Percentiles rank a stretch among this genome's conserved stretches.
Conservation (phyloP, 345 rosid species). For the Corchorus olitorius region DNA sequence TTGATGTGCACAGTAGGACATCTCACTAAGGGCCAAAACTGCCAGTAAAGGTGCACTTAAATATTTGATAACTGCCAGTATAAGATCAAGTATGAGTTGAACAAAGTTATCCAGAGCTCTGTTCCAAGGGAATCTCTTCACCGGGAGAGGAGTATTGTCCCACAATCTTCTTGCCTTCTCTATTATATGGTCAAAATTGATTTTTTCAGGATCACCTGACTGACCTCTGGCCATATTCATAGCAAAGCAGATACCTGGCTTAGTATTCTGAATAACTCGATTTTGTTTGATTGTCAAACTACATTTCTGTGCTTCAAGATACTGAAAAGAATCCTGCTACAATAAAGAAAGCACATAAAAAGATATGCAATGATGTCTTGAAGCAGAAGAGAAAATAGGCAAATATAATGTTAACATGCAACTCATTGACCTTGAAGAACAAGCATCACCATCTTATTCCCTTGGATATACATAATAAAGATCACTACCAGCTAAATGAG, state of each 20-base stretch:
- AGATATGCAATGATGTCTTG: background rate
- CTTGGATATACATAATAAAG: background rate
- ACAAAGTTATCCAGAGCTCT: slow-evolving; percentile 65
- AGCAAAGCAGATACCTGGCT: slow-evolving; percentile 45
- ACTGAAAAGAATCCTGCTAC: slow-evolving; percentile 32
- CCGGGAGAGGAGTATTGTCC: slow-evolving; percentile 67
- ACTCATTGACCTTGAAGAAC: background rate
- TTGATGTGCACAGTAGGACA: slow-evolving; percentile 94
- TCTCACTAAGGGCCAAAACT: slow-evolving; percentile 86
- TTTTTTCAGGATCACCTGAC: slow-evolving; percentile 59
- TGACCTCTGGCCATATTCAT: slow-evolving; percentile 64
- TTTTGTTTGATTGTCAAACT: slow-evolving; percentile 26
- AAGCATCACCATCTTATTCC: background rate
- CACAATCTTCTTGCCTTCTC: slow-evolving; percentile 57
- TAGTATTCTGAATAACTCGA: slow-evolving; percentile 29
- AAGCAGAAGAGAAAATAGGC: background rate
- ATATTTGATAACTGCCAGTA: slow-evolving; percentile 61
- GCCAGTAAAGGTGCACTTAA: slow-evolving; percentile 69
- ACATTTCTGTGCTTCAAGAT: slow-evolving; percentile 23
- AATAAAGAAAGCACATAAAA: background rate
- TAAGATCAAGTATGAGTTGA: slow-evolving; percentile 73
- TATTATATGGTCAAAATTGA: slow-evolving; percentile 43
- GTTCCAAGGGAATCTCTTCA: slow-evolving; percentile 86
- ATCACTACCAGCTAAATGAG: background rate
- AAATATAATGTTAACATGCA: background rate